phyloP scores from a whole-genome alignment of 164 flowering plant species.

The Berberis vulgaris region DNA sequence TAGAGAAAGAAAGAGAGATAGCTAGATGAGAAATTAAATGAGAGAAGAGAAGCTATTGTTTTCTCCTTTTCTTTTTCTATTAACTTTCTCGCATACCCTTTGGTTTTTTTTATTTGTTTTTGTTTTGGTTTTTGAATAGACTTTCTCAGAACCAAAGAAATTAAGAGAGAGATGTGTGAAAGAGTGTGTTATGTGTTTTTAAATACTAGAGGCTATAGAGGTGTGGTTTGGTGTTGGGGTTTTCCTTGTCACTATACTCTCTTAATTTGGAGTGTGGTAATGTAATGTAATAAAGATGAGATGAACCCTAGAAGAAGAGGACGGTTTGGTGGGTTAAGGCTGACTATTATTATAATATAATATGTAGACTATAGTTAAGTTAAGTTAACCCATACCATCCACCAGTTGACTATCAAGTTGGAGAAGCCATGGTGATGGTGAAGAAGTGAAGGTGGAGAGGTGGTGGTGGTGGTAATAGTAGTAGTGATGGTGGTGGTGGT shows the following conservation, averaged over 20 bases:
- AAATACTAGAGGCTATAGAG: not conserved
- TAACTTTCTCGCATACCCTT: constrained; percentile 9
- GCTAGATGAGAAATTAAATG: constrained; percentile 12
- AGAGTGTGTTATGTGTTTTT: not conserved
- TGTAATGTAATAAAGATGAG: not conserved
- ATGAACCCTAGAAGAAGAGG: not conserved
- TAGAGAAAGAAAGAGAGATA: constrained; percentile 26
- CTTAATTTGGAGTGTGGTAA: too few relatives aligned
- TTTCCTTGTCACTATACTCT: not conserved
- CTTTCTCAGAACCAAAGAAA: too few relatives aligned
- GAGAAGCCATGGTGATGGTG: too few relatives aligned
- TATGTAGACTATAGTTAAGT: not conserved
- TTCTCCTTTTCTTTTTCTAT: not conserved
- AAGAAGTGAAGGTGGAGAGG: too few relatives aligned
- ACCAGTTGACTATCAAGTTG: constrained; percentile 16
- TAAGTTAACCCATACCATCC: too few relatives aligned
- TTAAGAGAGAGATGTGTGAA: constrained; percentile 1
- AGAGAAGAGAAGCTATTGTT: constrained; percentile 27
- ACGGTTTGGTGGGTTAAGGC: too few relatives aligned
- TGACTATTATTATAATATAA: too few relatives aligned
- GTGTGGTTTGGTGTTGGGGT: not conserved
- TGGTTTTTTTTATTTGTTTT: constrained; percentile 17
- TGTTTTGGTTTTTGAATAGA: too few relatives aligned
- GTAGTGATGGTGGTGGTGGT: constrained; percentile 11
- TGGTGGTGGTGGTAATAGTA: too few relatives aligned